Evolutionary conservation across 2,329 filamentous ascomycete genomes (phyloP).

Genomic region (Fusarium domesticum): DNA sequence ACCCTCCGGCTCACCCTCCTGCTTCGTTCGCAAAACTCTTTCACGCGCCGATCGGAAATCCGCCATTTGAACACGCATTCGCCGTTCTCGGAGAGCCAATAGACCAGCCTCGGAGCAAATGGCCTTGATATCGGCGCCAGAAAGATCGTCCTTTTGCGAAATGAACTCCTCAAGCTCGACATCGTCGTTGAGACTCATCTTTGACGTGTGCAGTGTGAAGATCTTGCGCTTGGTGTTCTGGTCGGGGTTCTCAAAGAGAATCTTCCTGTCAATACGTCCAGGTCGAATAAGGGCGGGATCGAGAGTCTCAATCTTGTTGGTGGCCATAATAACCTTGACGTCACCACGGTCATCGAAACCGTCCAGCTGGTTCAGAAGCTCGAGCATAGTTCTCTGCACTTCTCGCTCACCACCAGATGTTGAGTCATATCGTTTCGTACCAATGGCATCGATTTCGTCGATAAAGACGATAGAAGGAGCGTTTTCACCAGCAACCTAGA

Average conservation of each 20-base stretch:
- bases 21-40: constrained; percentile 96
- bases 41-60: constrained; percentile 93
- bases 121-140: constrained; percentile 96
- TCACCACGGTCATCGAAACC: constrained; percentile 98
- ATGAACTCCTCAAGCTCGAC: constrained; percentile 99
- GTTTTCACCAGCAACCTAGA: constrained; percentile 85
- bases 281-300: constrained; percentile 95
- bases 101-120: constrained; percentile 97
- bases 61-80: constrained; percentile 98
- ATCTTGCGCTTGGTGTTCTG: constrained; percentile 97
- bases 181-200: constrained; percentile 95
- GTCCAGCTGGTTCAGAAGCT: constrained; percentile 95
- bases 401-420: constrained; percentile 96
- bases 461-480: constrained; percentile 98
- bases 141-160: constrained; percentile 95
- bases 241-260: constrained; percentile 66
- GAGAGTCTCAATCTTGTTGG: constrained; percentile 98
- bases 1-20: constrained; percentile 95
- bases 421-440: constrained; percentile 97
- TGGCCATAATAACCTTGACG: constrained; percentile 99
- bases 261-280: constrained; percentile 98
- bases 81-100: constrained; percentile 86
- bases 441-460: constrained; percentile 98
- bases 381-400: constrained; percentile 97
- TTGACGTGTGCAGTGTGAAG: constrained; percentile 94